Conservation (phyloP, 1,139 yeast genomes). For the Saccharomyces hybrid region DNA sequence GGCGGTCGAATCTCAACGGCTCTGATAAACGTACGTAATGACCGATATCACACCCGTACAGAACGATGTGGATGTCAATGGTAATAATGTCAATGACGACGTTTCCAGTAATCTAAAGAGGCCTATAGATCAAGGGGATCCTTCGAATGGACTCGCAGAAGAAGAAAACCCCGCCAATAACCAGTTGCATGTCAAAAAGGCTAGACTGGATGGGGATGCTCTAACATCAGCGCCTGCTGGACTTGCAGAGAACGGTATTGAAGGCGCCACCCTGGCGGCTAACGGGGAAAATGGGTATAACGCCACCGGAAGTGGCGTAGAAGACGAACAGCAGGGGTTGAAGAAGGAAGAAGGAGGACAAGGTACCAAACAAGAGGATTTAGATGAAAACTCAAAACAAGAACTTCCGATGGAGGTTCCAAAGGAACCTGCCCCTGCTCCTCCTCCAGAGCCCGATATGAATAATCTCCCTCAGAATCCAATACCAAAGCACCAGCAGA, state of each 20-base stretch:
- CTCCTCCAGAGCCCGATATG: constrained; percentile 66
- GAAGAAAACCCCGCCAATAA: background rate
- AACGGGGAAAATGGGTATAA: constrained; percentile 2
- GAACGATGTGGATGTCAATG: constrained; percentile 1
- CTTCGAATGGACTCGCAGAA: background rate
- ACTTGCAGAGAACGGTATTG: background rate
- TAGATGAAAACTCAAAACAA: background rate
- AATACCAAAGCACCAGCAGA: constrained; percentile 78
- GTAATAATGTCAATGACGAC: constrained; percentile 1
- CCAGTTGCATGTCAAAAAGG: background rate
- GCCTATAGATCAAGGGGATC: background rate
- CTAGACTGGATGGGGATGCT: background rate
- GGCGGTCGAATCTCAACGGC: background rate
- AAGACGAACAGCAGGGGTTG: background rate
- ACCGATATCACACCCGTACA: constrained; percentile 1
- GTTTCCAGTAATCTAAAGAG: background rate
- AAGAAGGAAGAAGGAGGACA: background rate
- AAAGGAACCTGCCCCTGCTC: constrained; percentile 56
- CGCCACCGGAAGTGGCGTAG: background rate
- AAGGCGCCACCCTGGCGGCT: constrained; percentile 8
- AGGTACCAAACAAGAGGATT: background rate
- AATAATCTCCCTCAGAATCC: constrained; percentile 57
- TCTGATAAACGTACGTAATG: background rate
- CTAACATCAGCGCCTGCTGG: background rate
- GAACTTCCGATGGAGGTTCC: constrained; percentile 2